Evolutionary conservation across 2,329 filamentous ascomycete species (phyloP).

Genomic region (Monosporascus cannonballus): DNA sequence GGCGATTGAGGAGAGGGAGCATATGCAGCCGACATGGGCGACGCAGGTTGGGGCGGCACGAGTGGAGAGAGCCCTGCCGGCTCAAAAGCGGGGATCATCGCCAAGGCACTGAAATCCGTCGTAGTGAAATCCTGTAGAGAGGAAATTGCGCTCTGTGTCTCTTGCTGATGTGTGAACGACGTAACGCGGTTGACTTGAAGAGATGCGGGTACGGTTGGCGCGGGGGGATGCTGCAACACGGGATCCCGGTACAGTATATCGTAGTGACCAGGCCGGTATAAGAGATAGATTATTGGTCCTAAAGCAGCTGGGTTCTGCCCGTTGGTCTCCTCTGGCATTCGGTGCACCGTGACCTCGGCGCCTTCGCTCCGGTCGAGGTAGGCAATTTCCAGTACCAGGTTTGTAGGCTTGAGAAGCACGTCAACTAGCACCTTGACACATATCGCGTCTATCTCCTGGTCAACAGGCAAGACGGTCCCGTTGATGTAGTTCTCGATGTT

Average conservation of each 20-base stretch:
- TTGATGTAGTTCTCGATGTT: constrained; percentile 55
- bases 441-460: constrained; percentile 86
- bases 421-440: constrained; percentile 73
- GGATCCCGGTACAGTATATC: constrained; percentile 72
- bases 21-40: constrained; percentile 25
- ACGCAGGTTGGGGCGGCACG: constrained; percentile 26
- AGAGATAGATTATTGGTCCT: constrained; percentile 49
- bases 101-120: constrained; percentile 36
- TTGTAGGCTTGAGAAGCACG: constrained; percentile 71
- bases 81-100: constrained; percentile 41
- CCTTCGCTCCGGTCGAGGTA: constrained; percentile 86
- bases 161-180: constrained; percentile 39
- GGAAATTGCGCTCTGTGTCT: constrained; percentile 34
- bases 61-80: constrained; percentile 27
- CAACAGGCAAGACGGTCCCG: constrained; percentile 64
- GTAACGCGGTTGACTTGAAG: constrained; percentile 50
- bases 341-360: constrained; percentile 65
- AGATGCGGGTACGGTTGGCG: constrained; percentile 22
- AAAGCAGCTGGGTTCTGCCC: constrained; percentile 35
- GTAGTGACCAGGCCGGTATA: constrained; percentile 78
- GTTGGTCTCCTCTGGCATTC: constrained; percentile 52
- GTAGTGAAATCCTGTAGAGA: constrained; percentile 36
- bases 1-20: constrained; percentile 29
- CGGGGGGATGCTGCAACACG: constrained; percentile 18
- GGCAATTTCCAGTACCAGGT: constrained; percentile 77